Evolutionary conservation across 2,329 filamentous ascomycete species (phyloP).

Genomic region (Zymoseptoria tritici): DNA sequence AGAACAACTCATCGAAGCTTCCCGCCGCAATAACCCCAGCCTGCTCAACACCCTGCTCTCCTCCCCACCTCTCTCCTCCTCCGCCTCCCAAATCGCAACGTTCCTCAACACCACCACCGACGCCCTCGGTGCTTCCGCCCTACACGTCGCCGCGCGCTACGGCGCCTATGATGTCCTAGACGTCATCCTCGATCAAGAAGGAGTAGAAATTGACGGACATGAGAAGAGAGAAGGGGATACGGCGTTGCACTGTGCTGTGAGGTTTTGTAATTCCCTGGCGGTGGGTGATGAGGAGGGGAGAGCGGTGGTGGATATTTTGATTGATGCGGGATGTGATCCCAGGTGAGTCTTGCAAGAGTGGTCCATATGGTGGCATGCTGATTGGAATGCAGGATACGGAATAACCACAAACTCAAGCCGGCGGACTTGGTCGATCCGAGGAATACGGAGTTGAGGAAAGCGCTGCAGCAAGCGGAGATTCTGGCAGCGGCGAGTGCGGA

Average conservation of each 20-base stretch:
- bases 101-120: conserved; percentile 83
- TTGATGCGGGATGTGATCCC: conserved; percentile 67
- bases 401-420: conserved; percentile 66
- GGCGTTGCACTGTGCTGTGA: conserved; percentile 69
- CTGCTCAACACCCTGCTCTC: conserved; percentile 70
- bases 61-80: conserved; percentile 37
- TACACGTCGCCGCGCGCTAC: conserved; percentile 79
- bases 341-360: conserved; percentile 29
- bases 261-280: conserved; percentile 65
- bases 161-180: conserved; percentile 86
- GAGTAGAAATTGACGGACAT: conserved; percentile 75
- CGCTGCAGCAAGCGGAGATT: conserved; percentile 67
- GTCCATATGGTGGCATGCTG: conserved; percentile 2
- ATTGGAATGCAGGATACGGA: conserved; percentile 44
- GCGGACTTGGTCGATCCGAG: conserved; percentile 65
- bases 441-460: conserved; percentile 53
- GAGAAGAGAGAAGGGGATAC: conserved; percentile 67
- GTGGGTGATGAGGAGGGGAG: conserved; percentile 56
- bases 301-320: conserved; percentile 67
- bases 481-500: conserved; percentile 46
- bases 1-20: conserved; percentile 86
- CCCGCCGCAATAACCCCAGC: conserved; percentile 84
- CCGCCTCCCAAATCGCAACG: conserved; percentile 56
- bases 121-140: conserved; percentile 76
- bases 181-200: conserved; percentile 71